Evolutionary conservation across 805 yeast genomes (phyloP).

Genomic region (Saccharomyces mikatae): DNA sequence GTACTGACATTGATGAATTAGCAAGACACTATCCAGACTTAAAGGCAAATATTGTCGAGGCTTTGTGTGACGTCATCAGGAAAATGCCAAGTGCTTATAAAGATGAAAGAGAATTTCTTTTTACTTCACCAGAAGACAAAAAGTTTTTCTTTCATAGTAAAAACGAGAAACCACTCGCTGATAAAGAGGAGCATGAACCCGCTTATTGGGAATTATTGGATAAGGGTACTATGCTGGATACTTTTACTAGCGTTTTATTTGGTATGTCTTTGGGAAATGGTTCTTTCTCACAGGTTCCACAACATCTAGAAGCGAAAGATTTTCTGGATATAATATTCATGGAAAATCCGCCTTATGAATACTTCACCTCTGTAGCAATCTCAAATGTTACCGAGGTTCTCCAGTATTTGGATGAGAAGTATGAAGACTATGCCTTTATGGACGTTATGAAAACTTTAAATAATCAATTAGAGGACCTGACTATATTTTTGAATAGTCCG

Average conservation of each 20-base stretch:
- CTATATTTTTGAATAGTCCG: constrained; percentile 20
- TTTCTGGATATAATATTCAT: constrained; percentile 44
- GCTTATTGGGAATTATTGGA: constrained; percentile 47
- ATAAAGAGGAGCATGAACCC: constrained; percentile 39
- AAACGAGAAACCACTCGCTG: constrained; percentile 34
- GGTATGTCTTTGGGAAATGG: constrained; percentile 46
- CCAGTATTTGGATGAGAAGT: constrained; percentile 49
- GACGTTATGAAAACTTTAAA: constrained; percentile 30
- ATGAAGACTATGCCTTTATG: constrained; percentile 40
- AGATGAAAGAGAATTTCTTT: constrained; percentile 39
- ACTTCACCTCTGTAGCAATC: constrained; percentile 45
- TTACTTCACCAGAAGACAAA: constrained; percentile 28
- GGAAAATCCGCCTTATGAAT: constrained; percentile 55
- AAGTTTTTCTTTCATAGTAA: constrained; percentile 36
- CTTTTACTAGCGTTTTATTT: constrained; percentile 39
- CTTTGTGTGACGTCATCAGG: constrained; percentile 39
- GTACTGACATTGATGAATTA: constrained; percentile 67
- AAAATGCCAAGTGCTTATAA: constrained; percentile 36
- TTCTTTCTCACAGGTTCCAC: constrained; percentile 36
- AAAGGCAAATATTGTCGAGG: constrained; percentile 48
- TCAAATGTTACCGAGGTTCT: constrained; percentile 46
- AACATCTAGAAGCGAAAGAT: constrained; percentile 33
- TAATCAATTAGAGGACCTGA: constrained; percentile 25
- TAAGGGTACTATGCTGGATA: constrained; percentile 42
- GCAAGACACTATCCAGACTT: constrained; percentile 76